Conservation (phyloP, 2,329 filamentous ascomycete species). For the Aspergillus sp. region DNA sequence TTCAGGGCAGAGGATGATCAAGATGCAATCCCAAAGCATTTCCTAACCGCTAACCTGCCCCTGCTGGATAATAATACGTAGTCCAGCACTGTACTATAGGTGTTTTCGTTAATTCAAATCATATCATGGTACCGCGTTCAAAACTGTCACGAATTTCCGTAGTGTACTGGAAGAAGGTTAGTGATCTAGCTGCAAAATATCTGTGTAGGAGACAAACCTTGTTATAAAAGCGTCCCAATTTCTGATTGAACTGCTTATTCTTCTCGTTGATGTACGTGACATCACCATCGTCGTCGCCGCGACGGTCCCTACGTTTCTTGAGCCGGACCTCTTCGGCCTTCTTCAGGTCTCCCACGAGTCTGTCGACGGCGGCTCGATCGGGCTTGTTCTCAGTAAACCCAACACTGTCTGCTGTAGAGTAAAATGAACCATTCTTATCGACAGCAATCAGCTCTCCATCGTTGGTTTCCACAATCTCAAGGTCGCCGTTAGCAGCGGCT, state of each 20-base stretch:
- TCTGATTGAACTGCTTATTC: conserved; percentile 99
- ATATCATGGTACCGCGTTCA: conserved; percentile 95
- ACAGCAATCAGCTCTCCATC: conserved; percentile 91
- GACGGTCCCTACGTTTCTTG: conserved; percentile 79
- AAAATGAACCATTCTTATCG: conserved; percentile 85
- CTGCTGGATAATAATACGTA: conserved; percentile 12
- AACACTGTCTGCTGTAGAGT: conserved; percentile 79
- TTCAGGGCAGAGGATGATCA: conserved; percentile 68
- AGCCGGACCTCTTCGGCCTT: conserved; percentile 83
- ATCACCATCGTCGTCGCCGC: conserved; percentile 80
- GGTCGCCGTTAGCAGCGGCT: conserved; percentile 74
- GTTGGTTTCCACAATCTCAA: conserved; percentile 94
- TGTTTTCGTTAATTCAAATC: conserved; percentile 25
- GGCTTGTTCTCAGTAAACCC: conserved; percentile 81
- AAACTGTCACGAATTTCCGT: conserved; percentile 96
- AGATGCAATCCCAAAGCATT: conserved; percentile 18
- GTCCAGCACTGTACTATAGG: conserved; percentile 11
- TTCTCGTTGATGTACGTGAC: conserved; percentile 99
- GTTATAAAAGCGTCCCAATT: conserved; percentile 92
- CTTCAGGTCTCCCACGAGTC: conserved; percentile 76
- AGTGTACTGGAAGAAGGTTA: conserved; percentile 60
- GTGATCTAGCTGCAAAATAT: background rate
- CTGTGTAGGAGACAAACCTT: conserved; percentile 48
- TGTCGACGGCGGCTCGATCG: conserved; percentile 79
- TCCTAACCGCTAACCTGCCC: background rate